Conservation (phyloP, 2,329 filamentous ascomycete genomes). For the Aspergillus sclerotialis region DNA sequence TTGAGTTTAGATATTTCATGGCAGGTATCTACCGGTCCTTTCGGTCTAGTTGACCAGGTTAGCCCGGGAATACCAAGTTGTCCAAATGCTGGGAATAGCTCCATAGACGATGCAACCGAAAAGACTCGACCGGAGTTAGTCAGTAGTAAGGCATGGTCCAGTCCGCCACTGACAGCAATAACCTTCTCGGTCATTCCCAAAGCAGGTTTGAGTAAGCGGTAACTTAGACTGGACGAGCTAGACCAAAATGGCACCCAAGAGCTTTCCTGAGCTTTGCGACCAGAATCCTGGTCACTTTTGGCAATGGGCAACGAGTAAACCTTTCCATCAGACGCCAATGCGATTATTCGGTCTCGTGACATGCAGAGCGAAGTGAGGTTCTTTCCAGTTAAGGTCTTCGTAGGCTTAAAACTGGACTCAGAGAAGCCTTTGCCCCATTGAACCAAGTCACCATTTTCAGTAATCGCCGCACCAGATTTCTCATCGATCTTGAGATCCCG, state of each 20-base stretch:
- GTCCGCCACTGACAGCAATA: constrained; percentile 65
- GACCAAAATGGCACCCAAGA: constrained; percentile 73
- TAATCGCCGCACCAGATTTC: constrained; percentile 77
- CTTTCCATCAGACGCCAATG: constrained; percentile 63
- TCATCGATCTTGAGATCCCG: constrained; percentile 80
- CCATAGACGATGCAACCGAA: constrained; percentile 72
- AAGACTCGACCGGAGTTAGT: constrained; percentile 82
- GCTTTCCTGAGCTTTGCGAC: constrained; percentile 56
- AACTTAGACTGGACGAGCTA: constrained; percentile 54
- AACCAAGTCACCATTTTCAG: constrained; percentile 77
- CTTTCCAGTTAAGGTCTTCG: constrained; percentile 70
- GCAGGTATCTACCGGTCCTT: constrained; percentile 70
- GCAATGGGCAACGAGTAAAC: constrained; percentile 83
- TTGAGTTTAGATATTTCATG: constrained; percentile 69
- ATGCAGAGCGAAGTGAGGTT: constrained; percentile 69
- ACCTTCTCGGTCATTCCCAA: constrained; percentile 66
- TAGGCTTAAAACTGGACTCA: constrained; percentile 55
- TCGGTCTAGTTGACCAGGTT: constrained; percentile 69
- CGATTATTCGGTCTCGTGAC: constrained; percentile 77
- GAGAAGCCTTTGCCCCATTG: constrained; percentile 86
- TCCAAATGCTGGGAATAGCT: constrained; percentile 71
- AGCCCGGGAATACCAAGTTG: constrained; percentile 83
- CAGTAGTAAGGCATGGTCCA: constrained; percentile 79
- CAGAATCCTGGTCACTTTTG: constrained; percentile 60
- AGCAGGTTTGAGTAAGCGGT: constrained; percentile 64